A percentile compares a stretch with the other conserved stretches of the same genome.
phyloP scores from a whole-genome alignment of 495 filamentous ascomycete species.

The Neurospora sp. region DNA sequence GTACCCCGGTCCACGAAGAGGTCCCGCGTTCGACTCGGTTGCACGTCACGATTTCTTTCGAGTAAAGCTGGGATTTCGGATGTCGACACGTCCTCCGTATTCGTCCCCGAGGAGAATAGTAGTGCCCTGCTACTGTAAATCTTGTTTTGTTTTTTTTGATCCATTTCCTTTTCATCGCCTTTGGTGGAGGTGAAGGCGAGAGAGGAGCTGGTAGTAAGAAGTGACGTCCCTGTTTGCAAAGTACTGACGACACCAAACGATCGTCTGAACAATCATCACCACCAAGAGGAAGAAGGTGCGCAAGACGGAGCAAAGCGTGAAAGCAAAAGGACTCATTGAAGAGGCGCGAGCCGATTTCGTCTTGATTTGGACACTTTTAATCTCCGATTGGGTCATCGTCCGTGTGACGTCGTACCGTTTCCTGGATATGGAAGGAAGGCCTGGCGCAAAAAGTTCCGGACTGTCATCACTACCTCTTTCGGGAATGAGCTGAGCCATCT shows the following conservation, averaged over 20 bases:
- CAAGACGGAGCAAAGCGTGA: background rate
- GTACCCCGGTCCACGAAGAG: background rate
- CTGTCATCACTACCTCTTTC: background rate
- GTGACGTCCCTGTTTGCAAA: background rate
- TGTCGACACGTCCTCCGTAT: no score
- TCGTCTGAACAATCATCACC: background rate
- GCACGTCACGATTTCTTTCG: background rate
- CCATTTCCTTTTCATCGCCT: background rate
- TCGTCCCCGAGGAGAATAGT: no score
- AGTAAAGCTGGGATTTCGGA: background rate
- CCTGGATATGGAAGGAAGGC: background rate
- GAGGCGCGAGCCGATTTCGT: background rate
- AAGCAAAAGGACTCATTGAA: background rate
- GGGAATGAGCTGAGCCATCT: background rate
- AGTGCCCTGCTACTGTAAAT: no score
- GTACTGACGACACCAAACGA: background rate
- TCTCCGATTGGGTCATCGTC: conserved; percentile 9
- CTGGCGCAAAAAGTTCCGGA: background rate
- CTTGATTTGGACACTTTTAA: background rate
- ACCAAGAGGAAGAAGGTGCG: background rate
- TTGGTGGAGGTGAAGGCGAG: background rate
- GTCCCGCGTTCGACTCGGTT: background rate
- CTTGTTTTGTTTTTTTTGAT: background rate
- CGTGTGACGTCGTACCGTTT: background rate
- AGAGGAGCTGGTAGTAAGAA: background rate